Base-by-base conservation (phyloP, 2,329 filamentous ascomycete species). In the Falciphora oryzae region DNA sequence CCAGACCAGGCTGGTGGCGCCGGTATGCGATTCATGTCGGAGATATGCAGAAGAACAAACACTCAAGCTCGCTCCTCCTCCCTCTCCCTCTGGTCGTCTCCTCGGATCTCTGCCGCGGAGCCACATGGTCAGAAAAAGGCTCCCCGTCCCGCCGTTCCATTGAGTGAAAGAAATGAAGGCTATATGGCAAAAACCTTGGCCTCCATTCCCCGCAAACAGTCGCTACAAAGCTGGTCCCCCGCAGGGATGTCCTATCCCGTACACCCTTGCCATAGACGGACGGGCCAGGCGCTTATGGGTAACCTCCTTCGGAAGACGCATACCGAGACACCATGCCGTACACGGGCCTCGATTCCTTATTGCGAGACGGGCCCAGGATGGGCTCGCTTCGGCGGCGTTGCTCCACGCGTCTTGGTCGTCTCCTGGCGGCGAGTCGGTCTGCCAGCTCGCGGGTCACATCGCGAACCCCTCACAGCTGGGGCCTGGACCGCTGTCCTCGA, bases 301-400 rank as follows among this genome's bases (percentile, higher is more conserved):
- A 22, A 53, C 44, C 44, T 53, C 44, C 65, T 65, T 71, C 74
- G 72, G 73, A 76, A 69, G 65, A 62, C 70, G 63, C 62, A 67
- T 69, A 63, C 72, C 74, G 73, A 70, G 22, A 57, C 62, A 61
- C 66, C 66, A 64, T 59, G 64, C 57, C 31, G 58, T 7, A 35
- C 58, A 66, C 73, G 75, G 74, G 67, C 74, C 74, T 75, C 44
- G 68, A 63, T 75, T 73, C 74, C 74, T 75, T 69, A 75, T 76
- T 74, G 71, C 70, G 63, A 64, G 62, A 59, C 22, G n/a, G 38
- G 6, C 5, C 38, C 6, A 44, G 38, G 38, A 44, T 18, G 16
- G 22, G 6, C n/a, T 53, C 44, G n/a, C 44, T 53, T 53, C n/a
- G 22, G 7, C n/a, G 22, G 22, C 7, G 5, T n/a, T 50, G 16